Base-by-base conservation (phyloP, 1,284 basidiomycete genomes). In the Phylloboletellus chloephorus region DNA sequence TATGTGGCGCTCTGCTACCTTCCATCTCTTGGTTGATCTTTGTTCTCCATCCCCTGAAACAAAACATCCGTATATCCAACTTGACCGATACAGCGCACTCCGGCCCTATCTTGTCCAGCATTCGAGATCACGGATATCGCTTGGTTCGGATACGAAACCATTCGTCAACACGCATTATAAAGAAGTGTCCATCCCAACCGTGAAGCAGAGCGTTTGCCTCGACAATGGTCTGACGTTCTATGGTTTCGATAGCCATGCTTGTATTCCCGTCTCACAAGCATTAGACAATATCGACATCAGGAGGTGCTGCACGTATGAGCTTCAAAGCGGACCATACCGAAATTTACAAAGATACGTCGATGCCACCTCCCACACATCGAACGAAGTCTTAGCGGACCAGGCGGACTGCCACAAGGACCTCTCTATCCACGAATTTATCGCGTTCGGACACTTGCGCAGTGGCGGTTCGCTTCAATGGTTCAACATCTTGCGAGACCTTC, bases 381-480 rank as follows among this genome's bases (percentile, higher is more conserved):
- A 77, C 24, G 47, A 57, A n/a, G 54, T 69, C 17, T 43, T 78
- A 7, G 67, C 71, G 4, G 47, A 55, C 5, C 75, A 76, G 46
- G 50, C 49, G 0, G 48, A 63, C 4, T 72, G 69, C 26, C 62
- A 64, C 3, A 36, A 41, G 1, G 56, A 65, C 2, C 46, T 76
- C 3, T 58, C 47, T 5, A 48, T 70, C 3, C 71, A 75, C 23
- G 73, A 76, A 43, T 69, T 61, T 29, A 51, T 66, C 6, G 59
- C 67, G 0, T 75, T 71, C 42, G 66, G 66, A 0, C 54, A 57
- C 23, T 43, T 76, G 21, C 69, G 73, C 4, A 61, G 67, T 23
- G 73, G 74, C 2, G 46, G 55, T 5, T 51, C 50, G 1, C 47
- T 76, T 0, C 74, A 76, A 33, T 76, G 73, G 74, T 48, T 69